These are phyloP conservation scores for Rugosomyces carneus DNA, from an alignment of 1,284 basidiomycete species.

Conservation along the genomic window DNA sequence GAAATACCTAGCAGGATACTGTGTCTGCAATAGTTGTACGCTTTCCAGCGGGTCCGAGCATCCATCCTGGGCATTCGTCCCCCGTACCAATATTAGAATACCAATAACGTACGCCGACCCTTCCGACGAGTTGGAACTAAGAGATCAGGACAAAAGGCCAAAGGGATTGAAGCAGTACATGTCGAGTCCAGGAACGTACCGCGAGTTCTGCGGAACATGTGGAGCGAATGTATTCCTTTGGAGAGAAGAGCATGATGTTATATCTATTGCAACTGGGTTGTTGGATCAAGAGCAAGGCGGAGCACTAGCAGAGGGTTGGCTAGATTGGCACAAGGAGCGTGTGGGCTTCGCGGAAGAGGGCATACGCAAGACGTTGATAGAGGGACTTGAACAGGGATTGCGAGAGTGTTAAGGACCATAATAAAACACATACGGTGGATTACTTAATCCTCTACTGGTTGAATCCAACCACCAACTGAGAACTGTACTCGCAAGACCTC, in stretches of 20 bases:
- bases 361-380: slow-evolving; percentile 13
- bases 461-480: no score
- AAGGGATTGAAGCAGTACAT: slow-evolving; percentile 23
- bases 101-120: slow-evolving; percentile 1
- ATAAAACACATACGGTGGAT: no score
- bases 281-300: slow-evolving; percentile 22
- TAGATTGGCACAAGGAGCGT: slow-evolving; percentile 23
- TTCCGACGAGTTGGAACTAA: slow-evolving; percentile 16
- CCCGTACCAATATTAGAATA: slow-evolving; percentile 22
- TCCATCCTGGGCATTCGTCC: slow-evolving; percentile 27
- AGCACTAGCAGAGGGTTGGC: slow-evolving; percentile 24
- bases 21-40: slow-evolving; percentile 24
- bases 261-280: slow-evolving; percentile 24
- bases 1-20: slow-evolving; percentile 25
- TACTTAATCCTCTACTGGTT: no score
- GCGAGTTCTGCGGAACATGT: slow-evolving; percentile 25
- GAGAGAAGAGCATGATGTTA: slow-evolving; percentile 20
- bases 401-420: background rate
- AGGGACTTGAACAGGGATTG: slow-evolving; percentile 16
- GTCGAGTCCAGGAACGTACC: slow-evolving; percentile 23
- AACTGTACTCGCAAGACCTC: no score
- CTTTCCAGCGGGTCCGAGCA: slow-evolving; percentile 24
- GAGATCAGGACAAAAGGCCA: slow-evolving; percentile 14
- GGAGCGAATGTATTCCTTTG: slow-evolving; percentile 27
- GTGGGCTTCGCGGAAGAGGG: slow-evolving; percentile 23